Evolutionary conservation across 352 stramenopile species (phyloP).

Genomic region (Pythium graminicola): DNA sequence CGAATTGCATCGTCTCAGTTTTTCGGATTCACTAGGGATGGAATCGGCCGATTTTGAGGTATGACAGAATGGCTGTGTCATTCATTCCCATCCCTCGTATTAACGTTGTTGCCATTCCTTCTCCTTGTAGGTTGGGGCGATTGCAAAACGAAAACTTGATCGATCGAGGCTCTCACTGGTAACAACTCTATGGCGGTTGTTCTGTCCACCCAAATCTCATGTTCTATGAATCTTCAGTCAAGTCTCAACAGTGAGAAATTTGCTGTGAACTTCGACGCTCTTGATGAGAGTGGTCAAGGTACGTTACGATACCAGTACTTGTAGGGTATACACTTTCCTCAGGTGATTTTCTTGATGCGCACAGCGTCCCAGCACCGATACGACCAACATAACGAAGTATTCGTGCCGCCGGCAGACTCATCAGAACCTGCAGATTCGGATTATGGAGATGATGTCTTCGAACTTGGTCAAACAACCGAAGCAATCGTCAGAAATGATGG

Average conservation of each 20-base stretch:
- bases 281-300: slow-evolving; percentile 45
- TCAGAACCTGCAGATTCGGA: slow-evolving; percentile 22
- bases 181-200: background rate
- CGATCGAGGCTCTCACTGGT: slow-evolving; percentile 47
- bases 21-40: slow-evolving; percentile 70
- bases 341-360: background rate
- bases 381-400: slow-evolving; percentile 23
- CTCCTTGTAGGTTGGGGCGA: slow-evolving; percentile 36
- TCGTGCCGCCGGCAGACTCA: slow-evolving; percentile 18
- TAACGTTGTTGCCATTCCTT: background rate
- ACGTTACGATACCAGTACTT: background rate
- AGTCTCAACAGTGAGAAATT: slow-evolving; percentile 75
- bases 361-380: slow-evolving; percentile 34
- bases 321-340: background rate
- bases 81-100: background rate
- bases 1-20: slow-evolving; percentile 28
- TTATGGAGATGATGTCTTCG: slow-evolving; percentile 58
- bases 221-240: slow-evolving; percentile 28
- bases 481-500: background rate
- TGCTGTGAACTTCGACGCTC: slow-evolving; percentile 50
- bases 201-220: background rate
- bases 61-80: background rate
- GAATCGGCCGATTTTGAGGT: slow-evolving; percentile 79
- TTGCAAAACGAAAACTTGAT: slow-evolving; percentile 37
- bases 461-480: slow-evolving; percentile 47